Percentiles rank a stretch among this genome's conserved stretches.
Evolutionary conservation across 768 basidiomycete genomes (phyloP).

Genomic region (Termitomyces sp.): DNA sequence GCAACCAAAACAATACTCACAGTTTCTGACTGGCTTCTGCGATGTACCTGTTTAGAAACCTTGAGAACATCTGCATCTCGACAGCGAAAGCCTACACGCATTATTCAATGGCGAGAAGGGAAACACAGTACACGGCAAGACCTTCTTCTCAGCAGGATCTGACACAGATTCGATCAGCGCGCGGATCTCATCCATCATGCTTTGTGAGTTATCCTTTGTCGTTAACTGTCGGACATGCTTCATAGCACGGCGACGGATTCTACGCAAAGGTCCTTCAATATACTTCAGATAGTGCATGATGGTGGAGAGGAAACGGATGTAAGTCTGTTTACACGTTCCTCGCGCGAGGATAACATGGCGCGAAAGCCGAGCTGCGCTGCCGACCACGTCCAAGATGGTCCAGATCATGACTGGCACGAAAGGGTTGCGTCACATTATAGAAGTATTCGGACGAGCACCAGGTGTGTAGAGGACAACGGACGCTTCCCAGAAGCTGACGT

Average conservation of each 20-base stretch:
- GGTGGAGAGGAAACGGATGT: slow-evolving; percentile 12
- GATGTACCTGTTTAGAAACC: slow-evolving; percentile 77
- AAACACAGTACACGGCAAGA: slow-evolving; percentile 15
- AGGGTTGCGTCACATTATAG: background rate
- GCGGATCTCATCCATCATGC: slow-evolving; percentile 66
- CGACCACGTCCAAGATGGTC: background rate
- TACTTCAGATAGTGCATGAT: slow-evolving; percentile 33
- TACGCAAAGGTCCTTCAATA: slow-evolving; percentile 32
- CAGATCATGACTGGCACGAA: background rate
- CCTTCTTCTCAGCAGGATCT: slow-evolving; percentile 55
- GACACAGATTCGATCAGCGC: slow-evolving; percentile 57
- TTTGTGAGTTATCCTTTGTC: slow-evolving; percentile 48
- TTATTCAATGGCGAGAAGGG: slow-evolving; percentile 12
- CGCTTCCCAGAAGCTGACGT: background rate
- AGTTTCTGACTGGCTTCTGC: slow-evolving; percentile 63
- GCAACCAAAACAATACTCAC: slow-evolving; percentile 36
- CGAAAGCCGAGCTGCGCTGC: slow-evolving; percentile 5
- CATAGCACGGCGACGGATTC: slow-evolving; percentile 20
- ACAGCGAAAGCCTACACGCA: slow-evolving; percentile 50
- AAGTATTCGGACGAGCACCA: background rate
- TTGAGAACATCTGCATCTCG: slow-evolving; percentile 84
- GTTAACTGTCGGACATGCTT: slow-evolving; percentile 38
- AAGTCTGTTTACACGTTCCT: slow-evolving; percentile 3
- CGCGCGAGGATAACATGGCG: background rate
- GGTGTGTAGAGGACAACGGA: too few relatives aligned